A percentile compares a stretch with the other conserved stretches of the same genome.
Evolutionary conservation across 1,139 yeast genomes (phyloP).

Genomic region (Taphrina communis): DNA sequence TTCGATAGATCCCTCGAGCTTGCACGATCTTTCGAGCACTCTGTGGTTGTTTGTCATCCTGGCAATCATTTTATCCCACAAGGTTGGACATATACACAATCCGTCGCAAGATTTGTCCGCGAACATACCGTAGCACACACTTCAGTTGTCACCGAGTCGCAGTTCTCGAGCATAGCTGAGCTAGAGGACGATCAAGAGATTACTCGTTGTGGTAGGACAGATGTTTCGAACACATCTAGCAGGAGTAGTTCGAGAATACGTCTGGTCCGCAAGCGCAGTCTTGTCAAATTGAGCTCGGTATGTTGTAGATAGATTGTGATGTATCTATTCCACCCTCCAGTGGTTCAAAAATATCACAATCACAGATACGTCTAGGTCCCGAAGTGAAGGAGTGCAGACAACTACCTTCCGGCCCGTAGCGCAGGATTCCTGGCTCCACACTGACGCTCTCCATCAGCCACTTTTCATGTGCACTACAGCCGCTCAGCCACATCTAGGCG

Average conservation of each 20-base stretch:
- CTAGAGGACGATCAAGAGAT: neutral
- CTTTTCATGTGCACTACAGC: neutral
- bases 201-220: neutral
- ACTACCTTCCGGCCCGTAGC: neutral
- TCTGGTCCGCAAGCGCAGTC: constrained; percentile 15
- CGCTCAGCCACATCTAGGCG: constrained; percentile 6
- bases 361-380: no score
- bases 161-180: neutral
- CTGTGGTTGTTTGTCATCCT: constrained; percentile 64
- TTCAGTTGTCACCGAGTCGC: neutral
- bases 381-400: no score
- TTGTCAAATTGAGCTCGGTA: neutral
- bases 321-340: no score
- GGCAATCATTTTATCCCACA: constrained; percentile 86
- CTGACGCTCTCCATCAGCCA: neutral
- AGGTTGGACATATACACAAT: constrained; percentile 29
- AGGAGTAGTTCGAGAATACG: constrained; percentile 1
- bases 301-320: neutral
- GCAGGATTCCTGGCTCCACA: constrained; percentile 2
- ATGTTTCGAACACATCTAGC: neutral
- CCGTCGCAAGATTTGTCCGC: constrained; percentile 25
- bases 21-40: constrained; percentile 60
- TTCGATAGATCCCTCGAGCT: constrained; percentile 68
- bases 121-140: neutral
- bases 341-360: no score